These are phyloP conservation scores for Rossbeevera mucosa DNA, from an alignment of 768 basidiomycete species.

Conservation along the genomic window DNA sequence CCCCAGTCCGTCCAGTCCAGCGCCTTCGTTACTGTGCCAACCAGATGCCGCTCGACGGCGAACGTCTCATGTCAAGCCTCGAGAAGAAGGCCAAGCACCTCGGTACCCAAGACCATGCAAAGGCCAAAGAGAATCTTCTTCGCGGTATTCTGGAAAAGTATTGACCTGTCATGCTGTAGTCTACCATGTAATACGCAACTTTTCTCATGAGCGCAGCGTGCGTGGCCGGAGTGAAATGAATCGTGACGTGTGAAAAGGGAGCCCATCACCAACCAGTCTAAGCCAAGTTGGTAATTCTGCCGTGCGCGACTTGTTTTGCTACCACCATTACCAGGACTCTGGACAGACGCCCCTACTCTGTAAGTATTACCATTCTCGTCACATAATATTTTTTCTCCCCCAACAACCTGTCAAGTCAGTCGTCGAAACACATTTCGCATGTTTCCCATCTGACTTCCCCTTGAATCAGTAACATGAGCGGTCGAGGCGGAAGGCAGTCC, in stretches of 20 bases:
- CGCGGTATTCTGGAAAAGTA: conserved; percentile 34
- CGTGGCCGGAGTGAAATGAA: background rate
- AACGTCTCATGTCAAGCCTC: conserved; percentile 45
- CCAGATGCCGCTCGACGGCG: conserved; percentile 47
- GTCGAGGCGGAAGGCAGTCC: conserved; percentile 61
- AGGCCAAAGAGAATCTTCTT: conserved; percentile 32
- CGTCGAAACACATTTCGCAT: conserved; percentile 1
- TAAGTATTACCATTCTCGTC: background rate
- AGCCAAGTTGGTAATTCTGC: conserved; percentile 2
- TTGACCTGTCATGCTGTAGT: conserved; percentile 15
- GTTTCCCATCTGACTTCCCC: conserved; percentile 1
- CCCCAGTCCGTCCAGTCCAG: conserved; percentile 35
- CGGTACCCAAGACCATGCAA: conserved; percentile 30
- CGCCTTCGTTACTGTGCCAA: conserved; percentile 39
- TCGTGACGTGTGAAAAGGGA: conserved; percentile 23
- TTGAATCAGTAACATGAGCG: conserved; percentile 42
- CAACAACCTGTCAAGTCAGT: conserved; percentile 5
- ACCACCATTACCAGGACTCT: conserved; percentile 7
- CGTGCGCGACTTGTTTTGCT: conserved; percentile 6
- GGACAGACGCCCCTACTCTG: background rate
- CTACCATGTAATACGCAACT: background rate
- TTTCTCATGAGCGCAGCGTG: background rate
- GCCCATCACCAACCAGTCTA: background rate
- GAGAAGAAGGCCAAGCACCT: conserved; percentile 51
- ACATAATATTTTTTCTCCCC: background rate